Base-by-base conservation (phyloP, 192 early-diverging fungal genomes). In the Thoreauomyces humboldtii region DNA sequence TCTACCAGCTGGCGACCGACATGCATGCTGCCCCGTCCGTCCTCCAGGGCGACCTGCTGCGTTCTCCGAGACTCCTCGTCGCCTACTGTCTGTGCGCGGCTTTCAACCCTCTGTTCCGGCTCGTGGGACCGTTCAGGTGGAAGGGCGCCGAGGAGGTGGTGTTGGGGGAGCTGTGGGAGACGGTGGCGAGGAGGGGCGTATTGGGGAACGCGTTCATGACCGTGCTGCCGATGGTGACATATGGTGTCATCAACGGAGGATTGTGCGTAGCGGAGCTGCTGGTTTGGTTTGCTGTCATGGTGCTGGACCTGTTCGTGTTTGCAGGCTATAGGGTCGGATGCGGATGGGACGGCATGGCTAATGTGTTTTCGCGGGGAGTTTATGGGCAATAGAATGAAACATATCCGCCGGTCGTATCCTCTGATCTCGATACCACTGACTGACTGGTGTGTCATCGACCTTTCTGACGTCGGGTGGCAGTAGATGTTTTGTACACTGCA, bases 11-110 rank as follows among this genome's bases (percentile, higher is more conserved):
- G 19, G 50, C 50, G 3, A 29, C 29, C 7, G 50, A 52, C 24
- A 52, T 52, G 19, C 25, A 52, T 37, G 33, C 56, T 22, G 56
- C 56, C 29, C 56, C 56, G 37, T 58, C 56, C n/a, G 2, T 41
- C 7, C 14, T 58, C 3, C 35, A 58, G 33, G 35, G 33, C 56
- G 33, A 38, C 27, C 33, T 35, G 6, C 36, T 35, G 2, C 6
- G 5, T 36, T n/a, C 25, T 4, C 37, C 35, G 33, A 2, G 56
- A 22, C 15, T 58, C 3, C 35, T 35, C 19, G 37, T 19, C 15
- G 56, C 56, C 3, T 58, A 58, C 21, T 58, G 56, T 19, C 21
- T 58, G 33, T 35, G 56, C 11, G 56, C 56, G 21, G 56, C 56
- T 3, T 58, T 58, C 37, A 58, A 31, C 12, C 56, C 56, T 2